These are phyloP conservation scores for Penicillium egyptiacum DNA, from an alignment of 495 filamentous ascomycete genomes.

Conservation along the genomic window DNA sequence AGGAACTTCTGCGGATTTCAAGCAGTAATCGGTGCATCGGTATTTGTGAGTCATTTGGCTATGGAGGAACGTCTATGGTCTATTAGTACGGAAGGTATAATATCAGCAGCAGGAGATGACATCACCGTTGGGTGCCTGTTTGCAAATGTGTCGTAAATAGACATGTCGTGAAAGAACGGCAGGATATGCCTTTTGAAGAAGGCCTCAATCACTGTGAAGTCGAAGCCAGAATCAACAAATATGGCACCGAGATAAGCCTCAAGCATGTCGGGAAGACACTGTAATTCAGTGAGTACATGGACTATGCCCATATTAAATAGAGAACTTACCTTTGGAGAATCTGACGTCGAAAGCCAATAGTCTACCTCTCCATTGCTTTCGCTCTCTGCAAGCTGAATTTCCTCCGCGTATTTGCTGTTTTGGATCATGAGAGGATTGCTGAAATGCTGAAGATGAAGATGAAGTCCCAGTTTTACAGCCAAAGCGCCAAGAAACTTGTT, in stretches of 20 bases:
- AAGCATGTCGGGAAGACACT: slow-evolving; percentile 83
- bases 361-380: slow-evolving; percentile 60
- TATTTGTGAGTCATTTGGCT: slow-evolving; percentile 50
- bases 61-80: slow-evolving; percentile 52
- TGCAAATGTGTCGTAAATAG: slow-evolving; percentile 83
- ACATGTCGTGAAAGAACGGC: slow-evolving; percentile 85
- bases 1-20: slow-evolving; percentile 53
- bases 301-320: neutral
- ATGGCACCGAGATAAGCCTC: slow-evolving; percentile 89
- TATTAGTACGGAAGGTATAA: slow-evolving; percentile 2
- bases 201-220: slow-evolving; percentile 66
- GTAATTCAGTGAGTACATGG: neutral
- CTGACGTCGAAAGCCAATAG: slow-evolving; percentile 71
- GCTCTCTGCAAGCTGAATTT: slow-evolving; percentile 57
- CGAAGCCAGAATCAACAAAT: slow-evolving; percentile 86
- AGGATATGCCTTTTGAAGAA: slow-evolving; percentile 76
- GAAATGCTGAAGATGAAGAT: slow-evolving; percentile 68
- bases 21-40: slow-evolving; percentile 54
- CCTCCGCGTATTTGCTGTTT: slow-evolving; percentile 67
- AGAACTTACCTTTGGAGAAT: slow-evolving; percentile 66
- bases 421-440: slow-evolving; percentile 57
- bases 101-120: slow-evolving; percentile 28
- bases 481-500: slow-evolving; percentile 91
- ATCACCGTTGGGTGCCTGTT: slow-evolving; percentile 77
- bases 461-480: slow-evolving; percentile 72